A percentile compares a stretch with the other conserved stretches of the same genome.
These are phyloP conservation scores for Parastagonospora nodorum DNA, from an alignment of 2,329 filamentous ascomycete genomes.

Conservation along the genomic window DNA sequence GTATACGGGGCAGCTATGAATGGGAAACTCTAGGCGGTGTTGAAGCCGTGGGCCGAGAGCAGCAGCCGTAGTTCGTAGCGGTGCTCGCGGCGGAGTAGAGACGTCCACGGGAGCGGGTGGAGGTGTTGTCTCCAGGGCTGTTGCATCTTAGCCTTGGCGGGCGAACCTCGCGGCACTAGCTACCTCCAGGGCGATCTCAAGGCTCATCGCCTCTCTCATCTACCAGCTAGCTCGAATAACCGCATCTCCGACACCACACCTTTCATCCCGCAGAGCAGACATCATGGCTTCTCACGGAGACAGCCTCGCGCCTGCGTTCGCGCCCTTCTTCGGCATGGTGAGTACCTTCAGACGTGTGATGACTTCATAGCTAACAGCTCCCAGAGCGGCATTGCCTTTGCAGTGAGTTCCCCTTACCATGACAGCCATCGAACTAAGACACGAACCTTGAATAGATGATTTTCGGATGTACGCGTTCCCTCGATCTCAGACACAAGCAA, in stretches of 20 bases:
- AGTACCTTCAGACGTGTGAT: constrained; percentile 43
- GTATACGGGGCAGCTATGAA: constrained; percentile 8
- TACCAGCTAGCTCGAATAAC: not conserved
- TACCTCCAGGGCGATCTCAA: not conserved
- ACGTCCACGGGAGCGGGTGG: constrained; percentile 2
- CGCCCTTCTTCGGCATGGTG: constrained; percentile 89
- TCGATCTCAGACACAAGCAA: not conserved
- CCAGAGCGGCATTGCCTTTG: constrained; percentile 76
- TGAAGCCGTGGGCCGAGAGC: constrained; percentile 8
- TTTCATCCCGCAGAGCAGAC: constrained; percentile 5
- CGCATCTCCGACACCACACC: constrained; percentile 1
- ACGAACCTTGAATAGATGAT: constrained; percentile 63
- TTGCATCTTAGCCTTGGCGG: too few relatives aligned
- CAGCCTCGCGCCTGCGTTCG: constrained; percentile 71
- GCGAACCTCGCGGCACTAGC: not conserved
- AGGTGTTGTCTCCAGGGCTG: not conserved
- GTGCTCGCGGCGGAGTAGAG: constrained; percentile 15
- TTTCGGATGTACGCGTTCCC: constrained; percentile 70
- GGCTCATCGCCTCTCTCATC: constrained; percentile 3
- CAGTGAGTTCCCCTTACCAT: constrained; percentile 50
- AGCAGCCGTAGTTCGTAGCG: constrained; percentile 10
- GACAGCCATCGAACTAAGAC: constrained; percentile 20
- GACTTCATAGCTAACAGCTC: constrained; percentile 44
- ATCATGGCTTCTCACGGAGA: constrained; percentile 27
- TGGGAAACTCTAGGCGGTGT: constrained; percentile 9